A percentile compares a stretch with the other conserved stretches of the same genome.
These are phyloP conservation scores for Kwoniella newhampshirensis DNA, from an alignment of 768 basidiomycete genomes.

Conservation along the genomic window DNA sequence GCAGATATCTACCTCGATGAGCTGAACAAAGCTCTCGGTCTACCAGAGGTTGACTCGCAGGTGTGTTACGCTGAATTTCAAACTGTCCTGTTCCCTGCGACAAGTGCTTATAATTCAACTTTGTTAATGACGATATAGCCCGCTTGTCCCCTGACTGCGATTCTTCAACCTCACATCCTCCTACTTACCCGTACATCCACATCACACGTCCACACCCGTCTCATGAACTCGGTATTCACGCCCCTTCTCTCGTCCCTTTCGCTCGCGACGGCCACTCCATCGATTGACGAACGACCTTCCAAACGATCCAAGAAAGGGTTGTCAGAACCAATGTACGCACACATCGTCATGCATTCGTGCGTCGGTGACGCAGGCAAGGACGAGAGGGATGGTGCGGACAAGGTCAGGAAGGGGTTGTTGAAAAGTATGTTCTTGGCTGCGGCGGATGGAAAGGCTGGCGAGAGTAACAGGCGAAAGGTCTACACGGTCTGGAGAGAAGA, in stretches of 20 bases:
- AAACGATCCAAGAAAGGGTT: slow-evolving; percentile 51
- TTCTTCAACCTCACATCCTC: slow-evolving; percentile 69
- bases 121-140: slow-evolving; percentile 20
- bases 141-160: slow-evolving; percentile 60
- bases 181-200: slow-evolving; percentile 70
- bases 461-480: slow-evolving; percentile 77
- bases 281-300: slow-evolving; percentile 54
- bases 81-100: no score
- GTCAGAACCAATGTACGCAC: slow-evolving; percentile 54
- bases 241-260: slow-evolving; percentile 67
- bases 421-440: slow-evolving; percentile 70
- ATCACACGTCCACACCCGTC: slow-evolving; percentile 68
- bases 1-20: slow-evolving; percentile 88
- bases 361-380: slow-evolving; percentile 54
- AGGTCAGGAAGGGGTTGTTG: slow-evolving; percentile 58
- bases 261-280: slow-evolving; percentile 47
- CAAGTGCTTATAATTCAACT: neutral
- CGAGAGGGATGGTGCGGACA: slow-evolving; percentile 34
- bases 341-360: slow-evolving; percentile 61
- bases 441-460: slow-evolving; percentile 61
- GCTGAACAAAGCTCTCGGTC: slow-evolving; percentile 62
- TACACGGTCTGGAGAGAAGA: slow-evolving; percentile 73
- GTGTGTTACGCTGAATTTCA: neutral
- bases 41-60: slow-evolving; percentile 56
- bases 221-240: slow-evolving; percentile 66